Base-by-base conservation (phyloP, 257 asterid genomes). In the Capsicum rhomboideum region DNA sequence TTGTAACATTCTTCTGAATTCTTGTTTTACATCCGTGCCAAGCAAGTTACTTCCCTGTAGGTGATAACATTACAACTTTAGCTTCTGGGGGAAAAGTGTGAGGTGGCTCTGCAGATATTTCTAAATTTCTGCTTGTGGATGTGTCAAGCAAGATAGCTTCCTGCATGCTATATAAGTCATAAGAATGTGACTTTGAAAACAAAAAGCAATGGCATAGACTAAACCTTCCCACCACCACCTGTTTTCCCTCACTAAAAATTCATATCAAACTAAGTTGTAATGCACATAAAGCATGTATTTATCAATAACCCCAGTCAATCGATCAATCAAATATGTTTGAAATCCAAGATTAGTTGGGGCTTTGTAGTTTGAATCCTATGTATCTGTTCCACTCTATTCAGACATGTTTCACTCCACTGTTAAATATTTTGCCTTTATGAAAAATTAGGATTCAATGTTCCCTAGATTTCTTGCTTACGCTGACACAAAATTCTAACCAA, bases 1-100 rank as follows among this genome's bases (percentile, higher is more conserved):
- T n/a, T 85, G 2, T 61, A 81, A 50, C 9, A 26, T 79, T 69
- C 72, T 58, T 85, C 82, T n/a, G 86, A 44, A 52, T 64, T 82
- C 88, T 84, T 88, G 44, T 46, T 83, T 85, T 69, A 34, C 29
- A 54, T 31, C 6, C 0, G 49, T 49, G 52, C 28, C 29, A 74
- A 66, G 44, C 13, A 50, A 75, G 8, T 49, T 14, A 26, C 44
- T 61, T 75, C 81, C 61, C 81, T 49, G 61, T 44, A 74, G 80
- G 11, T 46, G 23, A 26, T 46, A 74, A 31, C 9, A 23, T 23
- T 46, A 49, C 4, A 1, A 74, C 37, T 74, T 46, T 74, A 74
- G 80, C 58, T 74, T 46, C 21, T 46, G 23, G 56, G 80, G 29
- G 31, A 44, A 21, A 31, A 31, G 37, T 31, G 37, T 31, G 4